A percentile compares a stretch with the other conserved stretches of the same genome.
Conservation (phyloP, 306 rosid genomes). For the Ormosia semicastrata region DNA sequence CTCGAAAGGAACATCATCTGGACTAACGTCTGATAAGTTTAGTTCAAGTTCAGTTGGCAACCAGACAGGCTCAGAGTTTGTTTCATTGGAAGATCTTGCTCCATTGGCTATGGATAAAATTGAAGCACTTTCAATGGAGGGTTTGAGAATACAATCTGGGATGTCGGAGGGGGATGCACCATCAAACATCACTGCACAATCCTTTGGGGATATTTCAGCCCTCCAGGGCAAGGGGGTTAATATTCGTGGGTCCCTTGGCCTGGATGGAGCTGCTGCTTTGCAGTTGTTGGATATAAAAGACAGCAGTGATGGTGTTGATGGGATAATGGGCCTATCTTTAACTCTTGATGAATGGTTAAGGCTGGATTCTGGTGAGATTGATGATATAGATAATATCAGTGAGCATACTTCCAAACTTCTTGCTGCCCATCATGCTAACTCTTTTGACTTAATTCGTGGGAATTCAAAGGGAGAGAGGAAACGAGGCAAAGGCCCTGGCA, state of each 20-base stretch:
- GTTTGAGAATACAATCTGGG: constrained; percentile 91
- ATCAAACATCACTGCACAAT: constrained; percentile 63
- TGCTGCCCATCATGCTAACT: constrained; percentile 88
- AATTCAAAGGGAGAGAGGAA: constrained; percentile 60
- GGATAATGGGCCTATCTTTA: constrained; percentile 75
- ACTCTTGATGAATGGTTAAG: constrained; percentile 94
- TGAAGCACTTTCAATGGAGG: constrained; percentile 89
- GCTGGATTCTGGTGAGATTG: constrained; percentile 87
- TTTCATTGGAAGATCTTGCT: constrained; percentile 88
- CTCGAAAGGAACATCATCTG: constrained; percentile 39
- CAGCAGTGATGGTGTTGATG: constrained; percentile 53
- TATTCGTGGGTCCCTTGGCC: constrained; percentile 51
- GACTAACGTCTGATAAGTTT: constrained; percentile 35
- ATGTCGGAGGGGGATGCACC: constrained; percentile 78
- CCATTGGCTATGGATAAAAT: constrained; percentile 87
- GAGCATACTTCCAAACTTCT: constrained; percentile 81
- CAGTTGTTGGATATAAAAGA: constrained; percentile 67
- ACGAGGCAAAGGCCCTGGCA: constrained; percentile 50
- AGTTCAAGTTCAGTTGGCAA: constrained; percentile 39
- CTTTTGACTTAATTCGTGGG: constrained; percentile 57
- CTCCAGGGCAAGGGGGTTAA: constrained; percentile 59
- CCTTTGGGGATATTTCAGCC: constrained; percentile 58
- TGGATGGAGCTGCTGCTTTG: constrained; percentile 86
- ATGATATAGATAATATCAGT: constrained; percentile 72
- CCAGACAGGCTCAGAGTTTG: constrained; percentile 52